These are phyloP conservation scores for Fusarium dlaminii DNA, from an alignment of 2,329 filamentous ascomycete species.

Conservation along the genomic window DNA sequence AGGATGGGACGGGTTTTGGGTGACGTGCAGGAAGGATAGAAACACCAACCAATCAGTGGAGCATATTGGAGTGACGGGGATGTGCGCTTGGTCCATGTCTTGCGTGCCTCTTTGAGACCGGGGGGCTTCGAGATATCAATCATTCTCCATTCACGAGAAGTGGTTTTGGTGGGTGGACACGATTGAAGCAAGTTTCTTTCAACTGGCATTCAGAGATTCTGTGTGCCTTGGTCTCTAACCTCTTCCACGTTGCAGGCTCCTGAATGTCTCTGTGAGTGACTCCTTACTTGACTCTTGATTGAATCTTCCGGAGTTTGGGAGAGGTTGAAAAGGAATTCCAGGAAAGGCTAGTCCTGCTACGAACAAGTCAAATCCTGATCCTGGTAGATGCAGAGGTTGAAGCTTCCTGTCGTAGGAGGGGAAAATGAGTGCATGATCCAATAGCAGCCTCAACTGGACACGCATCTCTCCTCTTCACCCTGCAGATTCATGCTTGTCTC, in stretches of 20 bases:
- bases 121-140: conserved; percentile 30
- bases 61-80: conserved; percentile 18
- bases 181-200: conserved; percentile 7
- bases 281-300: neutral
- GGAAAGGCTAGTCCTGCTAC: neutral
- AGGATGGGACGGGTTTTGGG: conserved; percentile 30
- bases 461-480: conserved; percentile 1
- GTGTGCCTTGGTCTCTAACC: neutral
- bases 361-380: neutral
- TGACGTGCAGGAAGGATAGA: conserved; percentile 37
- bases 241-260: neutral
- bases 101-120: conserved; percentile 23
- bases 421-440: conserved; percentile 18
- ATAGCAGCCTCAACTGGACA: conserved; percentile 2
- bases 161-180: neutral
- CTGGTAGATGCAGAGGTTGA: neutral
- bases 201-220: neutral
- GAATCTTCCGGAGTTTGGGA: neutral
- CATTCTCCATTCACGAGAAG: conserved; percentile 5
- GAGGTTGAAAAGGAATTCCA: neutral
- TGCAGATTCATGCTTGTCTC: conserved; percentile 13
- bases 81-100: conserved; percentile 39
- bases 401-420: conserved; percentile 14
- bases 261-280: neutral
- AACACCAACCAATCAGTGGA: conserved; percentile 36